Percentiles rank a stretch among this genome's conserved stretches.
Conservation (phyloP, 2,329 filamentous ascomycete species). For the Cordyceps javanica region DNA sequence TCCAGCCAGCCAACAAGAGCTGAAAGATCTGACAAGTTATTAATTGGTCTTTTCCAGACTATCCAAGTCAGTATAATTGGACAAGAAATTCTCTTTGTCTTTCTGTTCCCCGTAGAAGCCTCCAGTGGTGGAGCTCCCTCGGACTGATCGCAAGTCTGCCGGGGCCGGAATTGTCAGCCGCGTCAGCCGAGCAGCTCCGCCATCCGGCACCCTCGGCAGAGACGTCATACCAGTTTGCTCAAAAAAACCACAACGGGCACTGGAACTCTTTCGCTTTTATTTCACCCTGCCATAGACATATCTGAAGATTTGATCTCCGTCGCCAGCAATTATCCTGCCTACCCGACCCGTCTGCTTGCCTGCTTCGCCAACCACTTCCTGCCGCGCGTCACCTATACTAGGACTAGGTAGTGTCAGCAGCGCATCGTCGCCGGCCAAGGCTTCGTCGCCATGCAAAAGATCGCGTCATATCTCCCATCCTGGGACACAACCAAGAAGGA, state of each 20-base stretch:
- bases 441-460: slow-evolving; percentile 29
- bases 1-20: too few relatives aligned
- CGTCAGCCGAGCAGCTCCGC: slow-evolving; percentile 9
- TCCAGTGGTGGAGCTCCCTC: neutral
- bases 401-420: neutral
- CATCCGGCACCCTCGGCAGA: slow-evolving; percentile 3
- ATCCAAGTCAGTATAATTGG: too few relatives aligned
- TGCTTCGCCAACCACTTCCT: neutral
- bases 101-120: too few relatives aligned
- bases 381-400: neutral
- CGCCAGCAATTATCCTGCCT: too few relatives aligned
- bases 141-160: neutral
- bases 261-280: neutral
- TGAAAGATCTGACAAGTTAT: too few relatives aligned
- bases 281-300: neutral
- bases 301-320: neutral
- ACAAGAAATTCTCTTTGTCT: too few relatives aligned
- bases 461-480: slow-evolving; percentile 30
- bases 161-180: slow-evolving; percentile 1
- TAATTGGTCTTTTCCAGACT: too few relatives aligned
- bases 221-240: slow-evolving; percentile 8
- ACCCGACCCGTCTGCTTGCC: neutral
- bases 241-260: neutral
- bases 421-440: too few relatives aligned
- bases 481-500: slow-evolving; percentile 50